Evolutionary conservation across 306 rosid species (phyloP).

Genomic region (Vigna angularis): DNA sequence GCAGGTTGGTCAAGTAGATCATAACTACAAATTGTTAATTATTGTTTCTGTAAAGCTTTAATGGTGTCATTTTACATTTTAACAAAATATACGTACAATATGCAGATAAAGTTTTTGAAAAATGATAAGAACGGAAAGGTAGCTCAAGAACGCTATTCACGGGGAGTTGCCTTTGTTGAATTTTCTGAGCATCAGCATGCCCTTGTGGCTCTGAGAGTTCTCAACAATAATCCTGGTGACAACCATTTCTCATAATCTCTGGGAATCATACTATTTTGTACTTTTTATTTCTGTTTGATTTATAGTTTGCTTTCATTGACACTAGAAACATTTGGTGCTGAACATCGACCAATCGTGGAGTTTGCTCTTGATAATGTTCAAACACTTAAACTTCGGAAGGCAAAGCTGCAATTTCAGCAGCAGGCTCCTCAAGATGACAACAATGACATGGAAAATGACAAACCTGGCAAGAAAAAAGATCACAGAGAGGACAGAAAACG

Average conservation of each 20-base stretch:
- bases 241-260: conserved; percentile 22
- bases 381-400: conserved; percentile 67
- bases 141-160: conserved; percentile 64
- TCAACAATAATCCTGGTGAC: conserved; percentile 94
- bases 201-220: conserved; percentile 93
- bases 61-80: neutral
- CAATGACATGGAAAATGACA: conserved; percentile 32
- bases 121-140: conserved; percentile 82
- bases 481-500: conserved; percentile 53
- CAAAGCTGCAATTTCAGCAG: conserved; percentile 62
- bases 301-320: conserved; percentile 34
- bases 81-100: neutral
- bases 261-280: neutral
- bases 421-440: conserved; percentile 43
- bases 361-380: conserved; percentile 92
- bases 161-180: conserved; percentile 94
- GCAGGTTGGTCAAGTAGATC: conserved; percentile 67
- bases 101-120: conserved; percentile 84
- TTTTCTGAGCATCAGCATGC: conserved; percentile 98
- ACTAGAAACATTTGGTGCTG: conserved; percentile 87
- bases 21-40: conserved; percentile 14
- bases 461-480: conserved; percentile 35
- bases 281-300: conserved; percentile 8
- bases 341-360: conserved; percentile 93
- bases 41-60: neutral